A percentile compares a stretch with the other conserved stretches of the same genome.
Evolutionary conservation across 2,329 filamentous ascomycete species (phyloP).

Genomic region (Periglandula ipomoeae): DNA sequence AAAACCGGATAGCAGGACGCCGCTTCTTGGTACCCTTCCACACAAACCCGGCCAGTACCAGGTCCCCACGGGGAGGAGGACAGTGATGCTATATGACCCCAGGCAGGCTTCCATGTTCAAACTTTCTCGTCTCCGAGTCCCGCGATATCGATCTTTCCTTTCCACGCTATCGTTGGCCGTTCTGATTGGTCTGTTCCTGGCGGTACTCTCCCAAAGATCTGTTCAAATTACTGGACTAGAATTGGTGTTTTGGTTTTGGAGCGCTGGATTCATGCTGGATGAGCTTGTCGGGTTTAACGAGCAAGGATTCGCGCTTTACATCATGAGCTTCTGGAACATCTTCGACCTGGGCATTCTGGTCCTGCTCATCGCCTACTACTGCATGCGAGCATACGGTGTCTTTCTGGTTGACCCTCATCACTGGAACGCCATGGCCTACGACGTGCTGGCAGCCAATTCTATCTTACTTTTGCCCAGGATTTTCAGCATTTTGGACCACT

Average conservation of each 20-base stretch:
- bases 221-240: conserved; percentile 76
- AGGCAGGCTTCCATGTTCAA: conserved; percentile 86
- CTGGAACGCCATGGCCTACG: conserved; percentile 80
- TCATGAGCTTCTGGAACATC: conserved; percentile 96
- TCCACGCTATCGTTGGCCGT: conserved; percentile 82
- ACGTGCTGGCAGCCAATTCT: conserved; percentile 86
- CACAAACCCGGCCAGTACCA: conserved; percentile 23
- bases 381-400: conserved; percentile 79
- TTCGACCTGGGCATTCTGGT: conserved; percentile 88
- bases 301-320: conserved; percentile 90
- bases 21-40: conserved; percentile 34
- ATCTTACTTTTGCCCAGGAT: conserved; percentile 83
- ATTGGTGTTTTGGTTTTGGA: conserved; percentile 95
- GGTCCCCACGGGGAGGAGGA: conserved; percentile 49
- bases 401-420: conserved; percentile 66
- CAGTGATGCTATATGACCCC: conserved; percentile 83
- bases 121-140: conserved; percentile 80
- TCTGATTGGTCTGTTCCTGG: conserved; percentile 74
- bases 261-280: conserved; percentile 91
- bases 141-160: conserved; percentile 82
- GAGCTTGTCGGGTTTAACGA: conserved; percentile 95
- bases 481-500: conserved; percentile 89
- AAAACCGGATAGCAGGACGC: conserved; percentile 39
- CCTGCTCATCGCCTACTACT: conserved; percentile 81
- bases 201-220: conserved; percentile 68